Evolutionary conservation across 1,284 basidiomycete species (phyloP).

Genomic region (Papiliotrema terrestris): DNA sequence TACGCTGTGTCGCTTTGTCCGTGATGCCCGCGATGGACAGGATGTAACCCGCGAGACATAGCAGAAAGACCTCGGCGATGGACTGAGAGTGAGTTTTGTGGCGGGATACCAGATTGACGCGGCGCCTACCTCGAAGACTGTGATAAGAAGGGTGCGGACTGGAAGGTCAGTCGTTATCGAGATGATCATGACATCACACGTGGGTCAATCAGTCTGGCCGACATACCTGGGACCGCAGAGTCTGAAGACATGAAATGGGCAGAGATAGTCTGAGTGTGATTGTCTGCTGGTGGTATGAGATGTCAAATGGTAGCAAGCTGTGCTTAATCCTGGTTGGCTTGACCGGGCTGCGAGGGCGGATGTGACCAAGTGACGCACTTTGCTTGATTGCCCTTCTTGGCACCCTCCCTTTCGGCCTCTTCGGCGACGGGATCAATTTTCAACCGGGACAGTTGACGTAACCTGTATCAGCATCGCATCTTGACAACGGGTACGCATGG

Average conservation of each 20-base stretch:
- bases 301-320: no score
- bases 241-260: no score
- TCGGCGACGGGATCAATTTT: neutral
- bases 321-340: no score
- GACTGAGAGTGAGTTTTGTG: slow-evolving; percentile 55
- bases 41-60: slow-evolving; percentile 80
- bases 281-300: no score
- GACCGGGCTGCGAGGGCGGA: no score
- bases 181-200: neutral
- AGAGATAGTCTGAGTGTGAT: no score
- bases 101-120: neutral
- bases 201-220: slow-evolving; percentile 1
- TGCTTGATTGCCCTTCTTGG: no score
- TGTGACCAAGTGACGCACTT: no score
- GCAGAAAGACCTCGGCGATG: slow-evolving; percentile 80
- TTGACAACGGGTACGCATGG: neutral
- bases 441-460: neutral
- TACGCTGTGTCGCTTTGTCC: slow-evolving; percentile 83
- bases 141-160: slow-evolving; percentile 42
- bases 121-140: slow-evolving; percentile 57
- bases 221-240: slow-evolving; percentile 1
- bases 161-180: neutral
- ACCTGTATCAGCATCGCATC: no score
- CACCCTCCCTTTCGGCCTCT: no score
- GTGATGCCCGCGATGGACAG: slow-evolving; percentile 75